These are phyloP conservation scores for Cyberlindnera americana DNA, from an alignment of 805 yeast genomes.

Conservation along the genomic window DNA sequence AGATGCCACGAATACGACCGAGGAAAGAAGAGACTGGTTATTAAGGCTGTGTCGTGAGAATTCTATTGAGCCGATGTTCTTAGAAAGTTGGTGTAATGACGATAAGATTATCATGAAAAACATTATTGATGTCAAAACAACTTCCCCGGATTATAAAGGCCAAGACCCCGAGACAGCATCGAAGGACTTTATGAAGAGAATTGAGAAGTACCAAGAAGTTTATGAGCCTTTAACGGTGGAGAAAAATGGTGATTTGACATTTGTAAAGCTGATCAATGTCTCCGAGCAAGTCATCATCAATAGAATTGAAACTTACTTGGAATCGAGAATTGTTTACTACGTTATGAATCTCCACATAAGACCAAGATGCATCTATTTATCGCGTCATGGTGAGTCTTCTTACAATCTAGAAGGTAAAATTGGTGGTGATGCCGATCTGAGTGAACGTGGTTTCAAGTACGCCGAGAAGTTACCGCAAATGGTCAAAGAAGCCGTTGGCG, in stretches of 20 bases:
- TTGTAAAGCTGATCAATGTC: constrained; percentile 83
- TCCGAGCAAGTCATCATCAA: constrained; percentile 87
- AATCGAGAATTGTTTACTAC: constrained; percentile 89
- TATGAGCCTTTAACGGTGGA: constrained; percentile 72
- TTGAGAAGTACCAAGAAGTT: constrained; percentile 64
- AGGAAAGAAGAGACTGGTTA: constrained; percentile 63
- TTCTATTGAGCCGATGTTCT: constrained; percentile 81
- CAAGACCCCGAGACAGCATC: constrained; percentile 69
- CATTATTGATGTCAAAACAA: constrained; percentile 79
- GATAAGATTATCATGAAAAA: constrained; percentile 72
- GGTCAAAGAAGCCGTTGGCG: constrained; percentile 47
- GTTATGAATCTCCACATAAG: constrained; percentile 94
- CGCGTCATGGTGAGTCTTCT: constrained; percentile 93
- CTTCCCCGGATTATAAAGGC: constrained; percentile 34
- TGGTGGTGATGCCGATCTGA: constrained; percentile 89
- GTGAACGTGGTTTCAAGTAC: constrained; percentile 80
- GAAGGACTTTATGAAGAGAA: constrained; percentile 68
- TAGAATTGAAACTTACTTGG: constrained; percentile 81
- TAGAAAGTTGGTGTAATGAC: constrained; percentile 90
- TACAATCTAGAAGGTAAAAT: constrained; percentile 91
- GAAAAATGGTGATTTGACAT: constrained; percentile 64
- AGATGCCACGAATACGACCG: constrained; percentile 90
- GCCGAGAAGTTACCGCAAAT: constrained; percentile 77
- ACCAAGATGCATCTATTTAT: constrained; percentile 88
- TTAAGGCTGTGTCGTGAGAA: constrained; percentile 57